Base-by-base conservation (phyloP, 139 green algal genomes). In the Haematococcus lacustris region DNA sequence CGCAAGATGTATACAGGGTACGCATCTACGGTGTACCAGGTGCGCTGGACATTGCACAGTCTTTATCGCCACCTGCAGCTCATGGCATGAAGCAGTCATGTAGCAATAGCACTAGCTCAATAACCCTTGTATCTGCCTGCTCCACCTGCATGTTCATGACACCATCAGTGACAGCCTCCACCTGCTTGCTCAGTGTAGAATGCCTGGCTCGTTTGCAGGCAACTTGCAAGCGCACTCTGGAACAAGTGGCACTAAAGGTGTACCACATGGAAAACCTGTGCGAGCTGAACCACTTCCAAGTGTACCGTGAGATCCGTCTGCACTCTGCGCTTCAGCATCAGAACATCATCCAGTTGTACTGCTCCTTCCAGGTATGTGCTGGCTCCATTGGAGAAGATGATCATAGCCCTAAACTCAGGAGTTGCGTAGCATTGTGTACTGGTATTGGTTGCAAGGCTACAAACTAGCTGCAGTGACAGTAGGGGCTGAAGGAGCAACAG, bases 1-100 rank as follows among this genome's bases (percentile, higher is more conserved):
- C 61, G 82, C 3, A 89, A 89, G 68, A 80, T 89, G 73, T 89
- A 89, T 74, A 89, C 78, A 0, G 83, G 83, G n/a, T 89, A 89
- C 53, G 83, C 83, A 0, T 85, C 78, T 17, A 89, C 75, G 0
- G 79, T 85, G 59, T 85, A 82, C 39, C 79, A 85, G 79, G 78
- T 80, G 41, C n/a, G 66, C 17, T 64, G 17, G 13, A 64, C 53
- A 57, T 28, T 28, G 47, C 47, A 21, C 47, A 21, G 47, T n/a
- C n/a, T n/a, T n/a, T n/a, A n/a, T n/a, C n/a, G n/a, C n/a, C n/a
- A n/a, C n/a, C n/a, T n/a, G n/a, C n/a, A n/a, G n/a, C n/a, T n/a
- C n/a, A n/a, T n/a, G n/a, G n/a, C n/a, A n/a, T n/a, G n/a, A n/a
- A n/a, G n/a, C n/a, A n/a, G n/a, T n/a, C n/a, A n/a, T n/a, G n/a